Percentiles rank a stretch among this genome's conserved stretches.
phyloP scores from a whole-genome alignment of 2,329 filamentous ascomycete species.

The Aspergillus sp. region DNA sequence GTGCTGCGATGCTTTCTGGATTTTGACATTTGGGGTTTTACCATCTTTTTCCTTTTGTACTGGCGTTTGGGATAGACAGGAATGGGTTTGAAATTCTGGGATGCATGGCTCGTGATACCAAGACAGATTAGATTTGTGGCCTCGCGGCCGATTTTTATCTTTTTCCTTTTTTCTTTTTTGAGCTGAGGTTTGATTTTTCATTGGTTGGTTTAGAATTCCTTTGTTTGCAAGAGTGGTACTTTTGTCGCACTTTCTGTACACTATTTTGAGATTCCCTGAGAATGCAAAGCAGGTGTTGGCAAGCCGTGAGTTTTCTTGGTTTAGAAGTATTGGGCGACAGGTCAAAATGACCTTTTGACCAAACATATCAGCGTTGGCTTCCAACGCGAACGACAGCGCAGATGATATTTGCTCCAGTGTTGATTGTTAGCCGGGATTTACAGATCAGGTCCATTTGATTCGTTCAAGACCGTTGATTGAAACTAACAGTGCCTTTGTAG shows the following conservation, averaged over 20 bases:
- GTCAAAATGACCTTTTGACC: constrained; percentile 11
- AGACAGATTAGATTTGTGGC: constrained; percentile 38
- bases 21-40: constrained; percentile 14
- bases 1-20: constrained; percentile 19
- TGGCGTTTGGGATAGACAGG: constrained; percentile 43
- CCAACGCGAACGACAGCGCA: constrained; percentile 7
- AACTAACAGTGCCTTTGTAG: constrained; percentile 15
- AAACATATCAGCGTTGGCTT: background rate
- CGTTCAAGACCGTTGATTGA: constrained; percentile 10
- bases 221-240: constrained; percentile 21
- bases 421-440: constrained; percentile 19
- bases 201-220: constrained; percentile 12
- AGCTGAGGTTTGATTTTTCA: background rate
- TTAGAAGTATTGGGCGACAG: constrained; percentile 4
- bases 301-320: constrained; percentile 1
- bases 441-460: constrained; percentile 18
- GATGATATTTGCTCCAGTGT: constrained; percentile 13
- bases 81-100: constrained; percentile 31
- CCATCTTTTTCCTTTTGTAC: constrained; percentile 18
- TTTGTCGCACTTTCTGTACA: constrained; percentile 18
- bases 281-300: constrained; percentile 17
- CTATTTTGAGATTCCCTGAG: constrained; percentile 15
- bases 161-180: constrained; percentile 22
- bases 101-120: constrained; percentile 42
- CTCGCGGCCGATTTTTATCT: constrained; percentile 34